These are phyloP conservation scores for Powellomyces hirtus DNA, from an alignment of 192 early-diverging fungal species.

Conservation along the genomic window DNA sequence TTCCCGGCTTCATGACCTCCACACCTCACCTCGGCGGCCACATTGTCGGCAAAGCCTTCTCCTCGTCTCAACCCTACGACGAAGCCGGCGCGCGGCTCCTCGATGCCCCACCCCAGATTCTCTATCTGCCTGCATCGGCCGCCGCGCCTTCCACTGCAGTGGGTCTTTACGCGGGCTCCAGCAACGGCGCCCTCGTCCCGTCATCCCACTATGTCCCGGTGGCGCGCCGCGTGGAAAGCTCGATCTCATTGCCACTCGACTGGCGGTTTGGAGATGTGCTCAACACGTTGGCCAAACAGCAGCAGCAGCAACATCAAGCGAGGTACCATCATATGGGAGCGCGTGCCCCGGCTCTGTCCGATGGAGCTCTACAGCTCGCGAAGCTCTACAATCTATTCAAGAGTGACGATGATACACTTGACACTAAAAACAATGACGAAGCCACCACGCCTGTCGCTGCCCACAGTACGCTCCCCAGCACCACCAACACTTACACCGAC, in stretches of 20 bases:
- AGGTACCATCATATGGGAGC: neutral
- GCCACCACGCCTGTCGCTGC: too few species aligned
- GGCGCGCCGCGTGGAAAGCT: constrained; percentile 7
- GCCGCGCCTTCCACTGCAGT: neutral
- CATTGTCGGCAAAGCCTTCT: constrained; percentile 24
- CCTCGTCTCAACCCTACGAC: neutral
- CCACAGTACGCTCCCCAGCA: neutral
- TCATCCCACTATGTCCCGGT: neutral
- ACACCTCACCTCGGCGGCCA: constrained; percentile 27
- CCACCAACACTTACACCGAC: neutral
- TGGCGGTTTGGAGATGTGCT: constrained; percentile 2
- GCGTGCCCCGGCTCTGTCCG: neutral
- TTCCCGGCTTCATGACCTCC: constrained; percentile 54
- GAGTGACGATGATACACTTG: too few species aligned
- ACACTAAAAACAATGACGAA: neutral
- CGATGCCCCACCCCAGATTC: constrained; percentile 11
- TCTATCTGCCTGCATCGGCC: constrained; percentile 31
- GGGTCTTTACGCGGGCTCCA: too few species aligned
- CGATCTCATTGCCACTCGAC: constrained; percentile 22
- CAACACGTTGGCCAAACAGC: constrained; percentile 13
- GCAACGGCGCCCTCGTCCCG: neutral
- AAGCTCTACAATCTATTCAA: constrained; percentile 13
- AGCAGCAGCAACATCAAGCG: neutral
- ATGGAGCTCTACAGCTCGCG: constrained; percentile 12
- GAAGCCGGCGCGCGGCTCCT: neutral